Evolutionary conservation across 495 filamentous ascomycete species (phyloP).

Genomic region (Daldinia loculata): DNA sequence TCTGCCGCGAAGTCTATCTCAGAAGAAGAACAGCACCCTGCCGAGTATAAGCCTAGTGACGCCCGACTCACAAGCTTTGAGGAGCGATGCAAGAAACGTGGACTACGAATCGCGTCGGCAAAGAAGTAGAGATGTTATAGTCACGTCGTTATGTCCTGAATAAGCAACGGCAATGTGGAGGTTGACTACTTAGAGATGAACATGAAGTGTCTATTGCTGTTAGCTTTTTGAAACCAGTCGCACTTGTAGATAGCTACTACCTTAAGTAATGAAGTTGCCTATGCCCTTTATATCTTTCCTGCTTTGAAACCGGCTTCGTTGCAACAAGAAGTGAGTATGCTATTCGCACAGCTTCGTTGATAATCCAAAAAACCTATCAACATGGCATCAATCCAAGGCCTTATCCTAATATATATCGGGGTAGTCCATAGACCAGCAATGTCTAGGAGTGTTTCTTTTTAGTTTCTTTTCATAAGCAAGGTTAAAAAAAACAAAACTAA

Average conservation of each 20-base stretch:
- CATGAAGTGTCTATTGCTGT: background rate
- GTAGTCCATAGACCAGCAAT: no score
- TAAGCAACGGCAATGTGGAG: background rate
- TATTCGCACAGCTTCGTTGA: no score
- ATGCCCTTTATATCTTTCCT: background rate
- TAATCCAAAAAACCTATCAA: no score
- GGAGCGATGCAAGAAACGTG: constrained; percentile 22
- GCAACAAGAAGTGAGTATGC: background rate
- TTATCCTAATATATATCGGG: no score
- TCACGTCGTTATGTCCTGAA: background rate
- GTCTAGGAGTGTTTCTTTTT: no score
- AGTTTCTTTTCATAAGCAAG: no score
- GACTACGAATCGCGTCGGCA: constrained; percentile 18
- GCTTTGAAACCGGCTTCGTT: background rate
- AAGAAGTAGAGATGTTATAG: constrained; percentile 1
- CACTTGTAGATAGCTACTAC: background rate
- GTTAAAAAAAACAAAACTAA: background rate
- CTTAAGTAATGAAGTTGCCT: background rate
- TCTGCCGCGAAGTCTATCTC: background rate
- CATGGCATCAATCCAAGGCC: no score
- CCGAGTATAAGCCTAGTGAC: background rate
- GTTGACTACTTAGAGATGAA: background rate
- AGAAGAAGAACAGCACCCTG: background rate
- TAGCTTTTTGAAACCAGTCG: background rate
- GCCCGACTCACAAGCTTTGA: constrained; percentile 1